phyloP scores from a whole-genome alignment of 331 rosid genomes.

The Ulmus americana region DNA sequence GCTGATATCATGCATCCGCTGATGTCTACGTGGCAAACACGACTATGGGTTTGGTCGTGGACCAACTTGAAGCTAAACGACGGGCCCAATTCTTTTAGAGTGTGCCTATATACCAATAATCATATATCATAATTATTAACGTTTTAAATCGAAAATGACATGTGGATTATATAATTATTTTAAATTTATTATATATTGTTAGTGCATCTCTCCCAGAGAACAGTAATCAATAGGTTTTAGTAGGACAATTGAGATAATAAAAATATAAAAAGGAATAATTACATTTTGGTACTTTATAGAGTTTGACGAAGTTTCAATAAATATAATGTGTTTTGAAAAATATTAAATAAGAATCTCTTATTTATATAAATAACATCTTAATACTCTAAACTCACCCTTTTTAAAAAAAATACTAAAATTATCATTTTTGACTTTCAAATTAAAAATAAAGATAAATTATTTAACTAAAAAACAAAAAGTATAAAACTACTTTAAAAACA shows the following conservation, averaged over 20 bases:
- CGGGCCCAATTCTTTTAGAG: slow-evolving; percentile 36
- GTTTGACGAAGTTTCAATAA: too few species aligned
- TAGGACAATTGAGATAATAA: not conserved
- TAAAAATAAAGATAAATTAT: too few species aligned
- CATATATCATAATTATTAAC: slow-evolving; percentile 23
- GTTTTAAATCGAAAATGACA: slow-evolving; percentile 22
- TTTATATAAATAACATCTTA: too few species aligned
- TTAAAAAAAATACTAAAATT: too few species aligned
- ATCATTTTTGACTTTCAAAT: too few species aligned
- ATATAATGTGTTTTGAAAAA: too few species aligned
- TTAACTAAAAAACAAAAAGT: too few species aligned
- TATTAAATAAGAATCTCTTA: too few species aligned
- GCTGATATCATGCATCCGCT: slow-evolving; percentile 65
- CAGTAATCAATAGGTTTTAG: not conserved
- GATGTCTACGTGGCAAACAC: slow-evolving; percentile 36
- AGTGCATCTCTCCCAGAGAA: not conserved
- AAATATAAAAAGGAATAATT: too few species aligned
- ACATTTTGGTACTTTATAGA: too few species aligned
- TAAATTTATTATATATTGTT: not conserved
- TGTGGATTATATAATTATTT: not conserved
- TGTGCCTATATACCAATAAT: slow-evolving; percentile 45
- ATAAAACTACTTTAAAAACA: too few species aligned
- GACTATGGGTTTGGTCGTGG: slow-evolving; percentile 47
- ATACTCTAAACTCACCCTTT: too few species aligned
- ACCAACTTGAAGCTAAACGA: slow-evolving; percentile 34